Evolutionary conservation across 129 eudicot species (phyloP), one percentile per base, ranked within the genome.

Genomic region (Flaveria linearis): DNA sequence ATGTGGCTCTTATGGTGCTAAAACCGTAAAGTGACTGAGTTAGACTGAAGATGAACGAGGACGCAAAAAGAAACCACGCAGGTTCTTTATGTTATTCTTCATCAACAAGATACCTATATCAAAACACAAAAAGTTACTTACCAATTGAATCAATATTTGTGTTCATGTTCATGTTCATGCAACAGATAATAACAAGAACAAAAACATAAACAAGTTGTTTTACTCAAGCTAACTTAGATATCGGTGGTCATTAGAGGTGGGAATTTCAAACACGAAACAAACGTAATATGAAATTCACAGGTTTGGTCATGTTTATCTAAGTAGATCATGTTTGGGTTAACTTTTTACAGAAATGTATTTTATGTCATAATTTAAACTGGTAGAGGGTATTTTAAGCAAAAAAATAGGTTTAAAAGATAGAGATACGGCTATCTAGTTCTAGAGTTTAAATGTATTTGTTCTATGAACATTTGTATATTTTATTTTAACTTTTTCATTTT

Each of bases 151-250:
- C 25, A 16, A 50, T 71, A 51, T 71, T n/a, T n/a, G n/a, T n/a
- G n/a, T n/a, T 28, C 47, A 70, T 49, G 60, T 71, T 28, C 47
- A 70, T 49, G 60, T 26, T 70, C 7, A 50, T 51, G 63, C 47
- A 71, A 30, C 18, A 28, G n/a, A 33, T 62, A 39, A 36, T 43
- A 33, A 36, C 16, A 63, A 33, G 39, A 33, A 4, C 39, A 33
- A 4, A 65, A 52, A 17, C 12, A 13, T 26, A 46, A 1, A 23
- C 47, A 42, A 43, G 2, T 50, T n/a, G 23, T 71, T 50, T 62
- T 61, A 61, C 67, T 61, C 4, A 63, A 28, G 9, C 20, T 63
- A 33, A 63, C 9, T 9, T 30, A 63, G 68, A 39, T 63, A 63
- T 7, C 3, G 11, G 8, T 2, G 46, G 26, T 66, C 28, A 66